Evolutionary conservation across 306 rosid genomes (phyloP).

Genomic region (Albizia julibrissin): DNA sequence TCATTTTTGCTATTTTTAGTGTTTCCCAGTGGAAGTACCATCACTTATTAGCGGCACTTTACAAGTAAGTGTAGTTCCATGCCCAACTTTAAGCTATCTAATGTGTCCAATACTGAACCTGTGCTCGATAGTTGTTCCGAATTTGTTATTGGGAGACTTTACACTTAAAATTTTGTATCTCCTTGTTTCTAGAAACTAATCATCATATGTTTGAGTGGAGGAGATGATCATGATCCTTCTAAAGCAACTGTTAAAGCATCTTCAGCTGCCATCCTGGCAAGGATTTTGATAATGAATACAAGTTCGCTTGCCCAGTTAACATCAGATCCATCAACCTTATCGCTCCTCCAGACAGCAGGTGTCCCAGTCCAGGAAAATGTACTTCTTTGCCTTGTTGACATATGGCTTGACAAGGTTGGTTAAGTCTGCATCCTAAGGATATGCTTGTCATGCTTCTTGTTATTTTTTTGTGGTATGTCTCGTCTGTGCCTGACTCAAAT

Average conservation of each 20-base stretch:
- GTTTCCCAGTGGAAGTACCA: slow-evolving; percentile 86
- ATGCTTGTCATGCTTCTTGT: slow-evolving; percentile 22
- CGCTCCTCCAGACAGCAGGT: slow-evolving; percentile 69
- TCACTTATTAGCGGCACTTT: slow-evolving; percentile 77
- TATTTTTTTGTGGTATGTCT: slow-evolving; percentile 20
- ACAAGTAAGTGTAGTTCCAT: slow-evolving; percentile 65
- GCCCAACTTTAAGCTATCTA: neutral
- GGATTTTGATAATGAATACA: slow-evolving; percentile 94
- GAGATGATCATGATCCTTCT: slow-evolving; percentile 84
- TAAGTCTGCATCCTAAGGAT: neutral
- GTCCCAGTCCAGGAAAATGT: slow-evolving; percentile 72
- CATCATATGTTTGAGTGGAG: slow-evolving; percentile 80
- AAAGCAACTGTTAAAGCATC: slow-evolving; percentile 83
- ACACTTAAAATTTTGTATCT: slow-evolving; percentile 30
- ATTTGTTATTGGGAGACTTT: slow-evolving; percentile 17
- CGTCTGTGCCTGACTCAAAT: slow-evolving; percentile 14
- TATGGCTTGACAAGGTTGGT: slow-evolving; percentile 98
- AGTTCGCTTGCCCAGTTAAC: slow-evolving; percentile 84
- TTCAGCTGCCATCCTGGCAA: slow-evolving; percentile 94
- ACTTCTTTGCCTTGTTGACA: slow-evolving; percentile 84
- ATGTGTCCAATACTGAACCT: slow-evolving; percentile 6
- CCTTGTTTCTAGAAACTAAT: slow-evolving; percentile 65
- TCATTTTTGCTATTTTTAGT: slow-evolving; percentile 53
- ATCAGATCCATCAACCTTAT: slow-evolving; percentile 71
- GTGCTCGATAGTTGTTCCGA: slow-evolving; percentile 8